Evolutionary conservation across 2,329 filamentous ascomycete species (phyloP).

Genomic region (Calonectria fujianensis): DNA sequence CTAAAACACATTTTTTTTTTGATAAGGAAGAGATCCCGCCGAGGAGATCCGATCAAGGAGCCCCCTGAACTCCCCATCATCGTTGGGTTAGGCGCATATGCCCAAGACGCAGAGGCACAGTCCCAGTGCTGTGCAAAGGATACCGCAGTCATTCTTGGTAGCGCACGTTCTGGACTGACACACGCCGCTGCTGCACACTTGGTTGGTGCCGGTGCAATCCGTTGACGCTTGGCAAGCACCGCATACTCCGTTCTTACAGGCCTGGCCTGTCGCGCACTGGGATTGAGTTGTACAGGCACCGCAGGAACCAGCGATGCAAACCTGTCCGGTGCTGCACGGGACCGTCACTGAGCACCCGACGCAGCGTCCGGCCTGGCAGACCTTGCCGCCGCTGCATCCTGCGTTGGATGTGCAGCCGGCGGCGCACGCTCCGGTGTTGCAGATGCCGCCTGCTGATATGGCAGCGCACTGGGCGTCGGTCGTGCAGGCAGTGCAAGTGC

Average conservation of each 20-base stretch:
- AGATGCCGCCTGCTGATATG: slow-evolving; percentile 10
- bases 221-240: neutral
- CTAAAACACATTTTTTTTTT: neutral
- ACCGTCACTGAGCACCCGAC: slow-evolving; percentile 18
- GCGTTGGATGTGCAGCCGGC: slow-evolving; percentile 29
- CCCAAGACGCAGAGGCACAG: slow-evolving; percentile 27
- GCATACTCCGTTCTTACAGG: slow-evolving; percentile 17
- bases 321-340: slow-evolving; percentile 17
- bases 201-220: slow-evolving; percentile 11
- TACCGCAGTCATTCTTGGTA: neutral
- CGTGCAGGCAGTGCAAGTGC: slow-evolving; percentile 27
- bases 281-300: slow-evolving; percentile 12
- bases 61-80: neutral
- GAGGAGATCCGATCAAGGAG: neutral
- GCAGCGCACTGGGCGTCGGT: slow-evolving; percentile 31
- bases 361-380: slow-evolving; percentile 28
- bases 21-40: neutral
- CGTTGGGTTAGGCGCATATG: slow-evolving; percentile 1
- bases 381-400: slow-evolving; percentile 25
- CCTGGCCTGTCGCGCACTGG: slow-evolving; percentile 2
- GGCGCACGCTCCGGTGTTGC: slow-evolving; percentile 30
- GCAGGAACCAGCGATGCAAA: slow-evolving; percentile 20
- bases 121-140: neutral
- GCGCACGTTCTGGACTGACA: slow-evolving; percentile 3
- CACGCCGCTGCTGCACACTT: slow-evolving; percentile 15